Conservation (phyloP, 257 asterid genomes). For the Cordia subcordata region DNA sequence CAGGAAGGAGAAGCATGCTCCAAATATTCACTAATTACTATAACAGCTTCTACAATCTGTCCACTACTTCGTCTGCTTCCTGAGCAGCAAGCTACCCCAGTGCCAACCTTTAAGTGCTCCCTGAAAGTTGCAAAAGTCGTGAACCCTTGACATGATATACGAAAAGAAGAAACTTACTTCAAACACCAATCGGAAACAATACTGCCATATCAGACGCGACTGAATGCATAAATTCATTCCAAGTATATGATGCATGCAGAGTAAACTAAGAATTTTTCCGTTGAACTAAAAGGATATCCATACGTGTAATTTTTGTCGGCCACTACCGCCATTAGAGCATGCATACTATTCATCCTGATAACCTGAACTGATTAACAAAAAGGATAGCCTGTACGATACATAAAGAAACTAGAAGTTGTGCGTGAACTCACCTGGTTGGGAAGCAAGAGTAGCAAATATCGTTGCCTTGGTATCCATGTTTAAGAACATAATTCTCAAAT, state of each 20-base stretch:
- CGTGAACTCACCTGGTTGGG: slow-evolving; percentile 48
- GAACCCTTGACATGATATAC: background rate
- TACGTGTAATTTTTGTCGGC: background rate
- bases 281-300: background rate
- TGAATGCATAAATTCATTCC: background rate
- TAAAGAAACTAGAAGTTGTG: slow-evolving; percentile 11
- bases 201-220: background rate
- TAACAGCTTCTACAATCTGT: slow-evolving; percentile 65
- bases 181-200: background rate
- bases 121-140: slow-evolving; percentile 26
- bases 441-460: slow-evolving; percentile 55
- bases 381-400: background rate
- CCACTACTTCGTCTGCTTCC: slow-evolving; percentile 31
- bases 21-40: slow-evolving; percentile 50
- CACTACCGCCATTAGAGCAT: background rate
- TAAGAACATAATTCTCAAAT: slow-evolving; percentile 58
- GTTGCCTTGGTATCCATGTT: slow-evolving; percentile 51
- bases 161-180: background rate
- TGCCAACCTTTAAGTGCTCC: slow-evolving; percentile 66
- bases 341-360: background rate
- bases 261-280: background rate
- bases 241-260: background rate
- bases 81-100: slow-evolving; percentile 53
- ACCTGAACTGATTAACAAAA: background rate
- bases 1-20: slow-evolving; percentile 44